Evolutionary conservation across 2,329 filamentous ascomycete species (phyloP), one percentile per base, ranked within the genome.

Genomic region (Bipolaris oryzae): DNA sequence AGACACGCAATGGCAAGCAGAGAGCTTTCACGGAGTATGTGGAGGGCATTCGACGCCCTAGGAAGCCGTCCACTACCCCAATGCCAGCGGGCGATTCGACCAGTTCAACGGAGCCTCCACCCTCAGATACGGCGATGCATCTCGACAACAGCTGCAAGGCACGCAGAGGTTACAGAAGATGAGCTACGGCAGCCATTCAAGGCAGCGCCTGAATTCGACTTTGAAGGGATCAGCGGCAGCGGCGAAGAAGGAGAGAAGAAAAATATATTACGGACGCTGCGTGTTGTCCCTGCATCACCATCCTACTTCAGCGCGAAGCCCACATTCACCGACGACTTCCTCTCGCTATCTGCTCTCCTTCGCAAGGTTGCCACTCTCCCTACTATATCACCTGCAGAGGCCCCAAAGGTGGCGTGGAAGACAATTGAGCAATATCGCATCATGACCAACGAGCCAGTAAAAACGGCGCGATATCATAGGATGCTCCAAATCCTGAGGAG

Each of bases 221-320:
- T 82, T 41, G 65, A 60, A 2, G 46, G 23, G 5, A 44, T 38
- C 2, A 43, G 46, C n/a, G 58, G 52, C 6, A 53, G 58, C n/a
- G 58, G 59, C 23, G 54, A 59, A n/a, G 58, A 61, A 21, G 60
- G 38, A 47, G 60, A 49, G 33, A 57, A 47, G 47, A 55, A 55
- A 16, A 47, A 47, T 18, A 42, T 73, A 3, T 67, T 80, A 39
- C 58, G 64, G 44, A 73, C 66, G 21, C 67, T 90, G 50, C 91
- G 95, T 63, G 81, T 96, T 20, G 81, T 97, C 34, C 95, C 95
- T 18, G 84, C 84, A 23, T 96, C 93, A 34, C 88, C 91, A 2
- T 95, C 94, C n/a, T 99, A 99, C 79, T 99, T 98, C 81, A 93
- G 92, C 50, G 89, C 89, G 50, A 89, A 89, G 59, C 90, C 93